Evolutionary conservation across 139 green algal genomes (phyloP).

Genomic region (Tetradesmus obliquus): DNA sequence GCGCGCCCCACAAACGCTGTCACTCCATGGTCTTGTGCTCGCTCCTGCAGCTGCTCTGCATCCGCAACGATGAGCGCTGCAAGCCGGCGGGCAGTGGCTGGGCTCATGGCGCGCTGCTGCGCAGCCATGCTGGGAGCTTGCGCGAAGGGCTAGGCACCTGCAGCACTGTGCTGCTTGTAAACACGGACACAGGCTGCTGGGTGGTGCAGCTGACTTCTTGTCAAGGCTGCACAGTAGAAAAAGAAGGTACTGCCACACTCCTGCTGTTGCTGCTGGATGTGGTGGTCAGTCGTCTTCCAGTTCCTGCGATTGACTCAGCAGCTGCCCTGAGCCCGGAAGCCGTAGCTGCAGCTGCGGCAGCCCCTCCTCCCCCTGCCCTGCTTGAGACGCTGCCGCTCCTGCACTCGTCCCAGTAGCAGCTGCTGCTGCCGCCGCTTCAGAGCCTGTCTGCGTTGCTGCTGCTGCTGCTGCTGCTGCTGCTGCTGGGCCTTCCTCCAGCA

Average conservation of each 20-base stretch:
- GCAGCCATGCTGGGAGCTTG: background rate
- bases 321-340: background rate
- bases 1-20: conserved; percentile 63
- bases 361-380: background rate
- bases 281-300: background rate
- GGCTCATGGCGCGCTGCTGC: conserved; percentile 31
- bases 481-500: conserved; percentile 45
- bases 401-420: background rate
- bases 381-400: background rate
- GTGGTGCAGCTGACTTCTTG: too few relatives aligned
- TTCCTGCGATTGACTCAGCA: background rate
- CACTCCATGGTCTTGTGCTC: conserved; percentile 54
- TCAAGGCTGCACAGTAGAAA: too few relatives aligned
- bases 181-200: background rate
- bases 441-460: background rate
- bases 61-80: conserved; percentile 41
- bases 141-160: background rate
- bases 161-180: background rate
- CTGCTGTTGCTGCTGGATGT: background rate
- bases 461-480: background rate
- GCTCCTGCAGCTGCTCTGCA: conserved; percentile 54
- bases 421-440: background rate
- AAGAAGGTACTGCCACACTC: too few relatives aligned
- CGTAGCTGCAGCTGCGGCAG: background rate
- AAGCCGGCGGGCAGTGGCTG: conserved; percentile 6